These are phyloP conservation scores for Aureobasidium lini DNA, from an alignment of 2,329 filamentous ascomycete species.

Conservation along the genomic window DNA sequence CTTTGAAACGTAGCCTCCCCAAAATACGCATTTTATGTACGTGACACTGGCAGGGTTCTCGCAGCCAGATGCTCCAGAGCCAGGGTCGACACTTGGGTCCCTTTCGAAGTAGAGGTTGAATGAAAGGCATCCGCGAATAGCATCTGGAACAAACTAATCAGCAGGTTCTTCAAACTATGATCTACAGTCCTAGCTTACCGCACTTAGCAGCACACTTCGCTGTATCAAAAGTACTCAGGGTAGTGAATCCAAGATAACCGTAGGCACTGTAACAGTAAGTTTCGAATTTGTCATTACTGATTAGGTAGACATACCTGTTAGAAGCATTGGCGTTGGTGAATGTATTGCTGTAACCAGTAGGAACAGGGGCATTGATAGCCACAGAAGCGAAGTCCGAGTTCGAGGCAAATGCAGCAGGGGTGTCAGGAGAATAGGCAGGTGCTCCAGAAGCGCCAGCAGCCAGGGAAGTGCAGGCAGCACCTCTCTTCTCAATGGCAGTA, in stretches of 20 bases:
- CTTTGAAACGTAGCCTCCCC: slow-evolving; percentile 15
- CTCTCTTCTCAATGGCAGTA: not conserved
- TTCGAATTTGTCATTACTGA: not conserved
- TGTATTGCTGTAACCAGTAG: not conserved
- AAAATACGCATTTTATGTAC: slow-evolving; percentile 18
- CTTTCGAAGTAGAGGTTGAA: slow-evolving; percentile 24
- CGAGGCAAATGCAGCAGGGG: slow-evolving; percentile 12
- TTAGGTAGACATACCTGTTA: slow-evolving; percentile 1
- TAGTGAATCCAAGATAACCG: slow-evolving; percentile 1
- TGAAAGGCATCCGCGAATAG: slow-evolving; percentile 16
- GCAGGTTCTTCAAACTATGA: not conserved
- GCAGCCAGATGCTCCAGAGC: not conserved
- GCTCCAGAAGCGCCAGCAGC: not conserved
- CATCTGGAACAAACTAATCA: not conserved
- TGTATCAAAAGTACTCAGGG: slow-evolving; percentile 18
- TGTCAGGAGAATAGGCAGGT: not conserved
- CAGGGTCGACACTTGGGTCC: slow-evolving; percentile 7
- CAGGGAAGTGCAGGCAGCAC: not conserved
- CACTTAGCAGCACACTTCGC: slow-evolving; percentile 18
- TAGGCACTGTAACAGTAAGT: not conserved
- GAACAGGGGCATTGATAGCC: not conserved
- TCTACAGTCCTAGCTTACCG: slow-evolving; percentile 6
- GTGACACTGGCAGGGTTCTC: slow-evolving; percentile 14
- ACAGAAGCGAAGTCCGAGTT: slow-evolving; percentile 15
- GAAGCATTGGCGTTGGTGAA: slow-evolving; percentile 12